Percentiles rank a stretch among this genome's conserved stretches.
phyloP scores from a whole-genome alignment of 1,284 basidiomycete genomes.

The Sanghuangporus sanghuang region DNA sequence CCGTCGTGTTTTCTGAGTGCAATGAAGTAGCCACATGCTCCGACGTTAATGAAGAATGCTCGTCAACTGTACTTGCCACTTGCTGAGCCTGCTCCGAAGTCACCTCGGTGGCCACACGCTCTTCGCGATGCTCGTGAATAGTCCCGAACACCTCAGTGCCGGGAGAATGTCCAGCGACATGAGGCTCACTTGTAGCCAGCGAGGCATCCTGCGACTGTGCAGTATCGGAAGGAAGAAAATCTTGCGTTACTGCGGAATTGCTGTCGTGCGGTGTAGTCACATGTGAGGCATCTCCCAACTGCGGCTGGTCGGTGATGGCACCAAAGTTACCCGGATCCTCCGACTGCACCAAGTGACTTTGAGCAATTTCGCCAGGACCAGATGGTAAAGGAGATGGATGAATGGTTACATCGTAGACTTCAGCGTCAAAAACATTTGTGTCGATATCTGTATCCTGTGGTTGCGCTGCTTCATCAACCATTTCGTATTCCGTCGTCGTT shows the following conservation, averaged over 20 bases:
- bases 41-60: neutral
- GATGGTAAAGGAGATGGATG: conserved; percentile 26
- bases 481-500: conserved; percentile 61
- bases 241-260: neutral
- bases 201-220: neutral
- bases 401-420: conserved; percentile 52
- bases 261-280: neutral
- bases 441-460: conserved; percentile 22
- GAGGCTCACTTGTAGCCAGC: neutral
- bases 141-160: neutral
- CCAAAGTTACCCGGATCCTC: conserved; percentile 38
- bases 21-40: neutral
- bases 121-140: neutral
- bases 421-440: conserved; percentile 48
- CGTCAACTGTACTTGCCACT: neutral
- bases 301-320: neutral
- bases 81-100: neutral
- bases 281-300: neutral
- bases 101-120: neutral
- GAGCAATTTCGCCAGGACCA: neutral
- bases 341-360: neutral
- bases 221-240: neutral
- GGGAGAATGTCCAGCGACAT: neutral
- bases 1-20: neutral
- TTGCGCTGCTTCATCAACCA: conserved; percentile 49